Base-by-base conservation (phyloP, 306 rosid genomes). In the Pterocarpus macrocarpus region DNA sequence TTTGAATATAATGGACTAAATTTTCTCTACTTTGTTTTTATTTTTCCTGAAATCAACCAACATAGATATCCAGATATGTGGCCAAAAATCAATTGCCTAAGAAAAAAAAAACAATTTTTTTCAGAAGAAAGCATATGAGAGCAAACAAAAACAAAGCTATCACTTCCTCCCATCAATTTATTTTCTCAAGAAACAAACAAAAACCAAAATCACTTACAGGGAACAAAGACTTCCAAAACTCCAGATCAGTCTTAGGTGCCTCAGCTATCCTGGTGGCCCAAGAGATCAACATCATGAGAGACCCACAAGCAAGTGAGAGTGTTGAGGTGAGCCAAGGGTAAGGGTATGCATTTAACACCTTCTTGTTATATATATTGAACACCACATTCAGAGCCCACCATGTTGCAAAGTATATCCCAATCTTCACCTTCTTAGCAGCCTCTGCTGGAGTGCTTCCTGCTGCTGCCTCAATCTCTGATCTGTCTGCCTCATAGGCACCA, bases 361-460 rank as follows among this genome's bases (percentile, higher is more conserved):
- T 95, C 97, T 95, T 95, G 85, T 95, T 95, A 77, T 95, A 93
- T 65, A 95, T 95, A 83, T 95, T 95, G 85, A 95, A 95, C 8
- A 95, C 99, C 69, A 95, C 99, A 70, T 95, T 95, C 89, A 95
- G 76, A 77, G 93, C 92, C 98, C 99, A 95, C 99, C 98, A 95
- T 28, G 93, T 89, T 39, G 99, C 99, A 65, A 95, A 95, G 45
- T 95, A 95, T 13, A 91, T 44, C 34, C 98, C 99, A 78, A 95
- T 95, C 83, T 93, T 95, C 86, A 93, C 69, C 88, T 89, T 95
- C 87, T 87, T 88, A 11, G 88, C 93, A 50, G 98, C 90, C 87
- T 88, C 99, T 13, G 91, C 59, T 36, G 65, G 81, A 15, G 17
- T 5, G 1, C 80, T 35, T 13, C 41, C 87, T 15, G 69, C 61